phyloP scores from a whole-genome alignment of 768 basidiomycete species.

The Auricularia heimuer region DNA sequence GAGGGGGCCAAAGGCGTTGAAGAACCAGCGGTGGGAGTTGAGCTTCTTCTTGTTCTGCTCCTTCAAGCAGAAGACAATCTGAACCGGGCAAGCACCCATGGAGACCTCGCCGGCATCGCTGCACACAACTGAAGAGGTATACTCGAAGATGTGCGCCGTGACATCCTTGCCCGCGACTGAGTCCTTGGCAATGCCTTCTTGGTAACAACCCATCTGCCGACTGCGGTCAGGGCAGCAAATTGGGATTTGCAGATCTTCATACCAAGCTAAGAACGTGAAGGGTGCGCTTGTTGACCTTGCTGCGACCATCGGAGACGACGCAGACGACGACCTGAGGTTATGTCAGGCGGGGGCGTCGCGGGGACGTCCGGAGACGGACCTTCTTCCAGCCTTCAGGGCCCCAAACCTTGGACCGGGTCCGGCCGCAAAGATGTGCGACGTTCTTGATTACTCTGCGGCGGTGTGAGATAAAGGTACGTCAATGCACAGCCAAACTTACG shows the following conservation, averaged over 20 bases:
- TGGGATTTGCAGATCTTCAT: slow-evolving; percentile 14
- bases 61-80: slow-evolving; percentile 84
- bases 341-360: neutral
- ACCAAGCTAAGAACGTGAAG: slow-evolving; percentile 81
- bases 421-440: slow-evolving; percentile 64
- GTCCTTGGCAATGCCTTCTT: slow-evolving; percentile 85
- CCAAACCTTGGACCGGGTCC: slow-evolving; percentile 68
- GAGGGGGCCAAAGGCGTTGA: slow-evolving; percentile 88
- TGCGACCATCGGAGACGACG: slow-evolving; percentile 76
- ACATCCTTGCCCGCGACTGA: slow-evolving; percentile 83
- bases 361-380: slow-evolving; percentile 5
- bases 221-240: neutral
- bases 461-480: neutral
- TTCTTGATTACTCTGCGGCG: slow-evolving; percentile 70
- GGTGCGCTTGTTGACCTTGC: slow-evolving; percentile 82
- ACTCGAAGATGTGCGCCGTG: slow-evolving; percentile 92
- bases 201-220: slow-evolving; percentile 70
- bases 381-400: slow-evolving; percentile 87
- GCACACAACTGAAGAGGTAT: slow-evolving; percentile 70
- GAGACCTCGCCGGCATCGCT: slow-evolving; percentile 74
- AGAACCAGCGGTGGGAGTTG: slow-evolving; percentile 95
- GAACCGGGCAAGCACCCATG: slow-evolving; percentile 66
- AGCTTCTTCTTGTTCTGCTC: slow-evolving; percentile 97
- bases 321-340: slow-evolving; percentile 57
- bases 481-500: slow-evolving; percentile 33